phyloP scores from a whole-genome alignment of 2,329 filamentous ascomycete species.

The Fusarium sp. region DNA sequence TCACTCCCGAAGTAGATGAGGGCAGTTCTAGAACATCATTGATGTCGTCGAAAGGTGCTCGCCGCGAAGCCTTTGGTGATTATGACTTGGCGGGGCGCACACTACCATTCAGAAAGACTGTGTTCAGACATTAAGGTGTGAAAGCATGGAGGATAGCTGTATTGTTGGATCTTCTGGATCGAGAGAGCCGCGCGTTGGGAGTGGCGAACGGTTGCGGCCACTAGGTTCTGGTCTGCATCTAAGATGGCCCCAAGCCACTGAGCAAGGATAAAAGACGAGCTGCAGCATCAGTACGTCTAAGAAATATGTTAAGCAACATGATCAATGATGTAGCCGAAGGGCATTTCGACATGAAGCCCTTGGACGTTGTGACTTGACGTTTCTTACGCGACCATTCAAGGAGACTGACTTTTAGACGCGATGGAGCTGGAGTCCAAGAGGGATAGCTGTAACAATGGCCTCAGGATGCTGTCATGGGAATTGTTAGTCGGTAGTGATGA shows the following conservation, averaged over 20 bases:
- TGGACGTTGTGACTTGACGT: too few relatives aligned
- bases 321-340: fast-evolving
- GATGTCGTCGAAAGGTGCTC: too few relatives aligned
- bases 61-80: fast-evolving
- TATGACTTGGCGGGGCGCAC: not conserved
- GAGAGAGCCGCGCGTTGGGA: not conserved
- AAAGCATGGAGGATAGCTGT: fast-evolving
- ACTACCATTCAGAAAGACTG: too few relatives aligned
- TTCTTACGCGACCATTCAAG: fast-evolving
- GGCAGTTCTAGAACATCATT: too few relatives aligned
- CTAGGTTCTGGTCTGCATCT: not conserved
- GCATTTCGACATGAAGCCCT: fast-evolving
- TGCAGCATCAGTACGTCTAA: not conserved
- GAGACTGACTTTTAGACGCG: fast-evolving
- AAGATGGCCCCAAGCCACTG: not conserved
- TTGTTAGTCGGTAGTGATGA: fast-evolving
- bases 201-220: not conserved
- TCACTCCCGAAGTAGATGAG: too few relatives aligned
- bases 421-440: not conserved
- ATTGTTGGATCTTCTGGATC: not conserved
- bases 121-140: fast-evolving
- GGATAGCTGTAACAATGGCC: fast-evolving
- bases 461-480: fast-evolving
- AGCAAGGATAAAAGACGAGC: not conserved
- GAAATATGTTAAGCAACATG: too few relatives aligned